Evolutionary conservation across 352 stramenopile genomes (phyloP).

Genomic region (Globisporangium okanoganense): DNA sequence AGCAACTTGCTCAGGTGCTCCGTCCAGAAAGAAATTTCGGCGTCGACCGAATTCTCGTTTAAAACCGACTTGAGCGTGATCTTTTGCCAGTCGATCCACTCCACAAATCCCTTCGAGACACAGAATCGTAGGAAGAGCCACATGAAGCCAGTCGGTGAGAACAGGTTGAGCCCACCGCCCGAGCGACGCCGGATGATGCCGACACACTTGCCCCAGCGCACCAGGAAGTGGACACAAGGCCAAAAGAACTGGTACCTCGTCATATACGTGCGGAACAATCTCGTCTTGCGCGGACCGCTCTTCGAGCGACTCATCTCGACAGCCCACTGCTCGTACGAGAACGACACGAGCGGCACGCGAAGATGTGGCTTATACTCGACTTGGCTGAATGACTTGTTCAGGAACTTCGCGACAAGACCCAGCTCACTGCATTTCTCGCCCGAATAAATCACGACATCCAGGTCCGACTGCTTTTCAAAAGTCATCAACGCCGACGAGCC

Average conservation of each 20-base stretch:
- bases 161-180: constrained; percentile 45
- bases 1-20: constrained; percentile 36
- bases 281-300: constrained; percentile 68
- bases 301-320: constrained; percentile 56
- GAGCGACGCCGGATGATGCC: constrained; percentile 58
- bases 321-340: constrained; percentile 61
- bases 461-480: constrained; percentile 74
- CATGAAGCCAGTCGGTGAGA: constrained; percentile 63
- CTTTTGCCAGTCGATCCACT: constrained; percentile 26
- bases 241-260: constrained; percentile 66
- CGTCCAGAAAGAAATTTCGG: constrained; percentile 66
- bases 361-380: constrained; percentile 45
- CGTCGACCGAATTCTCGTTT: constrained; percentile 42
- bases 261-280: constrained; percentile 69
- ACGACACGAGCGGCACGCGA: constrained; percentile 56
- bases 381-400: constrained; percentile 28
- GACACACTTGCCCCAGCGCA: constrained; percentile 70
- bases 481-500: constrained; percentile 68
- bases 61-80: constrained; percentile 35
- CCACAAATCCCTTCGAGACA: constrained; percentile 39
- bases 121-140: constrained; percentile 77
- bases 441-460: constrained; percentile 48
- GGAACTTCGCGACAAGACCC: constrained; percentile 25
- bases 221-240: constrained; percentile 65
- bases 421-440: constrained; percentile 21